phyloP scores from a whole-genome alignment of 108 stramenopile species.

The Conticribra guillardii region DNA sequence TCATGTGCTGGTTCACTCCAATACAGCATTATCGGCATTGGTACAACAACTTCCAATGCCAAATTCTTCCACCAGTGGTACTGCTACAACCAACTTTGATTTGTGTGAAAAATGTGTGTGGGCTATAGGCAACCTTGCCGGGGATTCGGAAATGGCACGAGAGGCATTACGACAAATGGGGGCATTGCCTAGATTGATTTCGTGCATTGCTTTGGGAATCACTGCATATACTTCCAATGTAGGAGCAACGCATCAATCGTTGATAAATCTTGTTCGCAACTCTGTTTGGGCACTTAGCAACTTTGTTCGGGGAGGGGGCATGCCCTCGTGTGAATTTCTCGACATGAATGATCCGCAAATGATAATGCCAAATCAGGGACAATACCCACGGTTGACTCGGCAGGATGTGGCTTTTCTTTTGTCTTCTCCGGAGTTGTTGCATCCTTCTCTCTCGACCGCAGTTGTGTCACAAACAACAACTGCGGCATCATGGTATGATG shows the following conservation, averaged over 20 bases:
- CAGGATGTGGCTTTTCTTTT: slow-evolving; percentile 4
- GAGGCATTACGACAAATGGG: slow-evolving; percentile 14
- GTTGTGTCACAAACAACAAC: not conserved
- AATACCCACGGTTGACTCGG: slow-evolving; percentile 1
- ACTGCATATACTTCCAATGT: not conserved
- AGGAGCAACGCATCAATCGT: slow-evolving; percentile 4
- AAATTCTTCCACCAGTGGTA: not conserved
- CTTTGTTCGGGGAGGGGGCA: slow-evolving; percentile 21
- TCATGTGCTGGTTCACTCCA: slow-evolving; percentile 21
- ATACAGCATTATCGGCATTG: slow-evolving; percentile 12
- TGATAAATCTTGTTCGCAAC: slow-evolving; percentile 24
- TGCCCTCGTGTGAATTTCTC: not conserved
- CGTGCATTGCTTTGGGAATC: slow-evolving; percentile 13
- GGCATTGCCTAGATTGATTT: slow-evolving; percentile 18
- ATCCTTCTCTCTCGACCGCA: not conserved
- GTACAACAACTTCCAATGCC: slow-evolving; percentile 8
- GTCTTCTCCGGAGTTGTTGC: not conserved
- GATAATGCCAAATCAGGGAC: not conserved
- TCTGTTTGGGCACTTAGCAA: slow-evolving; percentile 35
- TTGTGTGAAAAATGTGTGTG: slow-evolving; percentile 25
- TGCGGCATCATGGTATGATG: slow-evolving; percentile 22
- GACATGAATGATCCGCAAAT: not conserved
- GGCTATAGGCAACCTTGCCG: slow-evolving; percentile 28
- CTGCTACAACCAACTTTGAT: not conserved
- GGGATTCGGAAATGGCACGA: slow-evolving; percentile 31